phyloP scores from a whole-genome alignment of 805 yeast genomes.

The Nakazawaea siamensis region DNA sequence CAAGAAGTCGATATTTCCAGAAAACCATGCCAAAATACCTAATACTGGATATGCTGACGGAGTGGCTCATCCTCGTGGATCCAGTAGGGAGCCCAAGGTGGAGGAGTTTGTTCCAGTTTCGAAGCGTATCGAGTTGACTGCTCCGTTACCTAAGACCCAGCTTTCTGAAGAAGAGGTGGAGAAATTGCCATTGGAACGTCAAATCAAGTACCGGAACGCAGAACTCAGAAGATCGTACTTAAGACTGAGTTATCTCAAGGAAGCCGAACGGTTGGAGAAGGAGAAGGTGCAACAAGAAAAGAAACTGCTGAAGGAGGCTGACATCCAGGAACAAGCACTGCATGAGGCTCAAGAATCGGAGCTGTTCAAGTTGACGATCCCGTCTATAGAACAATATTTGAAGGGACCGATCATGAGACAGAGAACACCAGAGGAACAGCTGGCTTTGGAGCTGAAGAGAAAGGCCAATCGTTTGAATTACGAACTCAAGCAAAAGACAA shows the following conservation, averaged over 20 bases:
- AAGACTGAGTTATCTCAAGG: slow-evolving; percentile 42
- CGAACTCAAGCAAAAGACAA: slow-evolving; percentile 44
- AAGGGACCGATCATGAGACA: slow-evolving; percentile 63
- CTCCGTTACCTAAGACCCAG: slow-evolving; percentile 32
- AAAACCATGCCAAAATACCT: slow-evolving; percentile 38
- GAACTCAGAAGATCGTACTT: slow-evolving; percentile 68
- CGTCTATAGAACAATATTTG: slow-evolving; percentile 64
- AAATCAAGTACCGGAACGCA: slow-evolving; percentile 44
- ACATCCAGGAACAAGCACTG: slow-evolving; percentile 17
- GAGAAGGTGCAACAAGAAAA: slow-evolving; percentile 23
- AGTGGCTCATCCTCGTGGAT: slow-evolving; percentile 57
- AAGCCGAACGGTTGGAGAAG: slow-evolving; percentile 28
- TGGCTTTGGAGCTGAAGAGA: slow-evolving; percentile 49
- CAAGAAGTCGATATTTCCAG: slow-evolving; percentile 54
- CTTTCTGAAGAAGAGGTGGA: slow-evolving; percentile 23
- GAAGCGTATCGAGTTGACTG: slow-evolving; percentile 47
- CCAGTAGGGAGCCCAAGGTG: slow-evolving; percentile 45
- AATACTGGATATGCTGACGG: slow-evolving; percentile 67
- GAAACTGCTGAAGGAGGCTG: slow-evolving; percentile 18
- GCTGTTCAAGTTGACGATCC: slow-evolving; percentile 63
- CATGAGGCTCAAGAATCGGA: slow-evolving; percentile 23
- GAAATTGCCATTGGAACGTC: slow-evolving; percentile 26
- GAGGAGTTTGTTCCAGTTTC: slow-evolving; percentile 51
- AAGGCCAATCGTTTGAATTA: slow-evolving; percentile 53
- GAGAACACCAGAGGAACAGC: slow-evolving; percentile 65